These are phyloP conservation scores for Tilletia caries DNA, from an alignment of 1,284 basidiomycete species.

Conservation along the genomic window DNA sequence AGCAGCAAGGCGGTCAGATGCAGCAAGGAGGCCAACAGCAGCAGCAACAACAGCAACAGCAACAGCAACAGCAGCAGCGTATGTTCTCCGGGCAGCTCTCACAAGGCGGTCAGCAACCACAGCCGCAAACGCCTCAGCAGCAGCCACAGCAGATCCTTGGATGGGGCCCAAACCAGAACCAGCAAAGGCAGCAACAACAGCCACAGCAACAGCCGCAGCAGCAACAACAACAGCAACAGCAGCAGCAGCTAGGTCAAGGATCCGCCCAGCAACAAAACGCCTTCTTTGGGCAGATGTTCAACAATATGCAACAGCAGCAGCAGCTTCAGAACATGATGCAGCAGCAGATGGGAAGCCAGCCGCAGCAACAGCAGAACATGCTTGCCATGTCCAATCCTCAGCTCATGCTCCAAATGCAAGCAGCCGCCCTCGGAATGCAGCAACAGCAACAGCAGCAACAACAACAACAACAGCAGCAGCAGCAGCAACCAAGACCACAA, in stretches of 20 bases:
- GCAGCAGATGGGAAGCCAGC: constrained; percentile 9
- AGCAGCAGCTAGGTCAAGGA: constrained; percentile 20
- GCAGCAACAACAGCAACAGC: constrained; percentile 22
- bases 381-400: constrained; percentile 5
- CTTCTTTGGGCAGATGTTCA: constrained; percentile 27
- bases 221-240: constrained; percentile 24
- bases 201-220: constrained; percentile 20
- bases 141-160: constrained; percentile 15
- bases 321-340: constrained; percentile 11
- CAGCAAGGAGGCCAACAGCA: constrained; percentile 12
- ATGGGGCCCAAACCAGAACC: constrained; percentile 8
- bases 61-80: constrained; percentile 21
- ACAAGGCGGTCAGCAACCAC: constrained; percentile 15
- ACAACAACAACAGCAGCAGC: constrained; percentile 12
- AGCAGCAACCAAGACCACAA: constrained; percentile 23
- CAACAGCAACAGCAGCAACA: constrained; percentile 8
- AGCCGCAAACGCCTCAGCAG: constrained; percentile 22
- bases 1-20: constrained; percentile 19
- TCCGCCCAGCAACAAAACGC: constrained; percentile 22
- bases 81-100: constrained; percentile 21
- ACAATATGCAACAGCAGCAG: constrained; percentile 19
- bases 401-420: not conserved
- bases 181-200: constrained; percentile 32
- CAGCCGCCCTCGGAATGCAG: constrained; percentile 15
- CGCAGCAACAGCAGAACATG: constrained; percentile 22